Percentiles rank a stretch among this genome's conserved stretches.
phyloP scores from a whole-genome alignment of 2,329 filamentous ascomycete species.

The Pyricularia pennisetigena region DNA sequence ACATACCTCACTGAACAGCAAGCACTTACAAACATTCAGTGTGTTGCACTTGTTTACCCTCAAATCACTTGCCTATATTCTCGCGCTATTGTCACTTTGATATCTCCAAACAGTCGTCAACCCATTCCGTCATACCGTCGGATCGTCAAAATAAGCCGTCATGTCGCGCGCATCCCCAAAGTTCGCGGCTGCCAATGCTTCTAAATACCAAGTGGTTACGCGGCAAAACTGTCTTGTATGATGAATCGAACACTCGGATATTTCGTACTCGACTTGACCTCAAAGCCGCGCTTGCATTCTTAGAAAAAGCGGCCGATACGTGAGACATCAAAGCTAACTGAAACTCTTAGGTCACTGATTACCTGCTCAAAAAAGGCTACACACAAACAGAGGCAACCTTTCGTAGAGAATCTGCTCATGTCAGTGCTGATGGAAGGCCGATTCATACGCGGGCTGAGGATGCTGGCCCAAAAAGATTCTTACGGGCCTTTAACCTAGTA shows the following conservation, averaged over 20 bases:
- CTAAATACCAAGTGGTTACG: background rate
- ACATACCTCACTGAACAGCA: background rate
- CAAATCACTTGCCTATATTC: background rate
- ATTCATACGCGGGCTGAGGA: constrained; percentile 58
- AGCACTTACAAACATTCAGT: background rate
- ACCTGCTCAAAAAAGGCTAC: constrained; percentile 91
- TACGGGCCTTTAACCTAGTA: constrained; percentile 62
- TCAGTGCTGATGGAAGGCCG: constrained; percentile 72
- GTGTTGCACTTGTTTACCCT: background rate
- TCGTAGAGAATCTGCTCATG: constrained; percentile 76
- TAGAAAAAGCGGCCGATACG: background rate
- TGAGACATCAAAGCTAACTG: background rate
- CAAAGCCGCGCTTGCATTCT: background rate
- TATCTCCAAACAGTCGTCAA: background rate
- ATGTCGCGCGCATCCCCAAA: background rate
- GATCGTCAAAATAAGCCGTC: background rate
- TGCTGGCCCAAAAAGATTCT: constrained; percentile 65
- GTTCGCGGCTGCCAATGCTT: background rate
- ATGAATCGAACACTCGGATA: background rate
- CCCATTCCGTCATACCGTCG: background rate
- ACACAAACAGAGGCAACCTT: constrained; percentile 87
- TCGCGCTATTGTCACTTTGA: background rate
- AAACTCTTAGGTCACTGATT: constrained; percentile 64
- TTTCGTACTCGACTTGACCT: background rate
- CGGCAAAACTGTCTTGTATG: background rate